Percentiles rank a stretch among this genome's conserved stretches.
Conservation (phyloP, 2,329 filamentous ascomycete species). For the Fusarium coffeatum region DNA sequence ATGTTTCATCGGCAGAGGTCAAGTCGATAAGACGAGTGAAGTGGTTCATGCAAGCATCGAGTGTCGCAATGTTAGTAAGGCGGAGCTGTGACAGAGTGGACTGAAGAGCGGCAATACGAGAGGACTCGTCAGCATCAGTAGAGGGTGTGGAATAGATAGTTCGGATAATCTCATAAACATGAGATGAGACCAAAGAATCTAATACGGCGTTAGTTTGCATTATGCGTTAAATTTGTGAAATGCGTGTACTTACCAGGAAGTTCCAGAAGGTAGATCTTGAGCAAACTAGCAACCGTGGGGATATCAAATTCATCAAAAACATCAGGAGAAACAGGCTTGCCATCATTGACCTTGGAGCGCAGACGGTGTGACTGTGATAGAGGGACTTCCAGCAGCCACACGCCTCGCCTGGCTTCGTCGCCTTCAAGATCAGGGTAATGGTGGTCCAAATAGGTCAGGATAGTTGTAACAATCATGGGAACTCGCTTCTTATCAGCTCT, state of each 20-base stretch:
- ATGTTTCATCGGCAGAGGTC: conserved; percentile 93
- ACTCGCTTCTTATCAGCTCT: conserved; percentile 95
- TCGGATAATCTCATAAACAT: conserved; percentile 98
- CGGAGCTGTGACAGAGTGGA: conserved; percentile 95
- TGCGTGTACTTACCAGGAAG: conserved; percentile 77
- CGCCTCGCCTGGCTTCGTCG: conserved; percentile 88
- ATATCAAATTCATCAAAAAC: conserved; percentile 90
- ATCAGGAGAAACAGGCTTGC: conserved; percentile 80
- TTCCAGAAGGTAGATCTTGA: conserved; percentile 95
- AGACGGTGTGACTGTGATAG: conserved; percentile 86
- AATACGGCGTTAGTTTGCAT: conserved; percentile 41
- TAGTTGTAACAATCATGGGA: conserved; percentile 88
- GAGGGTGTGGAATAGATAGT: conserved; percentile 91
- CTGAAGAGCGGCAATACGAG: conserved; percentile 90
- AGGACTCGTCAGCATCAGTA: conserved; percentile 79
- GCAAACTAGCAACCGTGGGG: conserved; percentile 88
- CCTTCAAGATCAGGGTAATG: conserved; percentile 98
- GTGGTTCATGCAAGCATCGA: conserved; percentile 97
- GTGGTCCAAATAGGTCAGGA: conserved; percentile 94
- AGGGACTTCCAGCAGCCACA: conserved; percentile 95
- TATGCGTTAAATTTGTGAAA: neutral
- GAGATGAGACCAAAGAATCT: conserved; percentile 98
- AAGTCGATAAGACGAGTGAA: conserved; percentile 97
- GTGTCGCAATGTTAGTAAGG: conserved; percentile 97
- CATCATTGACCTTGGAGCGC: conserved; percentile 85